phyloP scores from a whole-genome alignment of 768 basidiomycete species.

The Mycena galericulata region DNA sequence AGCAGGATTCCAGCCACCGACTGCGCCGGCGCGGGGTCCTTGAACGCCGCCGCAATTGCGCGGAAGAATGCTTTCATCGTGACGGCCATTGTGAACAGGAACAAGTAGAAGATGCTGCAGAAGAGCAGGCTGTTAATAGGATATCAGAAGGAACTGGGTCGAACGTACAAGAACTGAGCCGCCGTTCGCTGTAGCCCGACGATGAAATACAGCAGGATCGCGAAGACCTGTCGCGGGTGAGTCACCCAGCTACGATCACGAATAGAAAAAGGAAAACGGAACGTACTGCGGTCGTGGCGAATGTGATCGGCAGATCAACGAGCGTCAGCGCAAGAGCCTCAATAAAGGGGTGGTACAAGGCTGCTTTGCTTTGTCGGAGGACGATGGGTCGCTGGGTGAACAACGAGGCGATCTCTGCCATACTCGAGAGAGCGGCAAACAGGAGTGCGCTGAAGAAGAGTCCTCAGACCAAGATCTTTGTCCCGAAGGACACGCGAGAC shows the following conservation, averaged over 20 bases:
- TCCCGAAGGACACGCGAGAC: slow-evolving; percentile 32
- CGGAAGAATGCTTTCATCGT: slow-evolving; percentile 79
- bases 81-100: slow-evolving; percentile 59
- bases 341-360: slow-evolving; percentile 63
- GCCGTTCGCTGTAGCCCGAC: slow-evolving; percentile 59
- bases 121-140: background rate
- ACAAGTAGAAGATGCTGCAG: slow-evolving; percentile 60
- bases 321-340: slow-evolving; percentile 59
- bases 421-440: slow-evolving; percentile 66
- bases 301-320: slow-evolving; percentile 57
- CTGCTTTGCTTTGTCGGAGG: slow-evolving; percentile 55
- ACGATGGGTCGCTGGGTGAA: slow-evolving; percentile 61
- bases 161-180: slow-evolving; percentile 65
- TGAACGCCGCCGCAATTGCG: slow-evolving; percentile 60
- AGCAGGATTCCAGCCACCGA: slow-evolving; percentile 53
- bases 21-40: slow-evolving; percentile 60
- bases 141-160: background rate
- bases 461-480: background rate
- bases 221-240: slow-evolving; percentile 41
- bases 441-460: slow-evolving; percentile 57
- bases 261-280: too few species aligned
- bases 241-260: background rate
- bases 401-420: slow-evolving; percentile 72
- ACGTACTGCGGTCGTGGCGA: slow-evolving; percentile 37
- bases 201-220: slow-evolving; percentile 61